Evolutionary conservation across 805 yeast genomes (phyloP), one percentile per base, ranked within the genome.

Genomic region (Yamadazyma sp.): DNA sequence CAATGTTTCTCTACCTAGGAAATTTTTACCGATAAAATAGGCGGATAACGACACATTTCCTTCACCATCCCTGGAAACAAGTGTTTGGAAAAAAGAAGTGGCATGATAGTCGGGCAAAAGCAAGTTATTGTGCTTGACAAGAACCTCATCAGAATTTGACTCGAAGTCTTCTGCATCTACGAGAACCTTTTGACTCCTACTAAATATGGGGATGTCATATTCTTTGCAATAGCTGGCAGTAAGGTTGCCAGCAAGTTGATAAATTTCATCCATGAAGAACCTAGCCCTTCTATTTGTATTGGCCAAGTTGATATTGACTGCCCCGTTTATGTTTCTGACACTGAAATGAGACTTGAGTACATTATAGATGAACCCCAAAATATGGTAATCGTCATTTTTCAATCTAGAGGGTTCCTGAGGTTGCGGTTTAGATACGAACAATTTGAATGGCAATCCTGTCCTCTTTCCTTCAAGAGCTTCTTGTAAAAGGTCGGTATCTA

Each of bases 31-130:
- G 12, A 62, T 56, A 1, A 67, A 30, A 28, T 45, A 53, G 0
- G 71, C 71, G 5, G 59, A 50, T 12, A 53, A 38, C 0, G 72
- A 58, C 2, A 67, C 60, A 37, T 52, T 47, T 1, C 74, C 73
- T 3, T 53, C 17, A 3, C 47, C 41, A 42, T 67, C 70, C 37
- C 68, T 54, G 1, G 71, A 55, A 16, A 66, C 40, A 2, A 65
- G 46, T 0, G 72, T 59, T 38, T 70, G 72, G 32, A 50, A 54
- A 45, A 60, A 70, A 0, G 63, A 47, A 10, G 32, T 48, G 4
- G 73, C 68, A 29, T 57, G 52, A 41, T 51, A 69, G 15, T 56
- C 47, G 4, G 73, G 72, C 5, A 65, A 44, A 15, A 68, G 47
- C 18, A 52, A 6, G 41, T 67, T 67, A 35, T 64, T 51, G 48